Evolutionary conservation across 1,284 basidiomycete species (phyloP), one percentile per base, ranked within the genome.

Genomic region (Pseudozyma pruni): DNA sequence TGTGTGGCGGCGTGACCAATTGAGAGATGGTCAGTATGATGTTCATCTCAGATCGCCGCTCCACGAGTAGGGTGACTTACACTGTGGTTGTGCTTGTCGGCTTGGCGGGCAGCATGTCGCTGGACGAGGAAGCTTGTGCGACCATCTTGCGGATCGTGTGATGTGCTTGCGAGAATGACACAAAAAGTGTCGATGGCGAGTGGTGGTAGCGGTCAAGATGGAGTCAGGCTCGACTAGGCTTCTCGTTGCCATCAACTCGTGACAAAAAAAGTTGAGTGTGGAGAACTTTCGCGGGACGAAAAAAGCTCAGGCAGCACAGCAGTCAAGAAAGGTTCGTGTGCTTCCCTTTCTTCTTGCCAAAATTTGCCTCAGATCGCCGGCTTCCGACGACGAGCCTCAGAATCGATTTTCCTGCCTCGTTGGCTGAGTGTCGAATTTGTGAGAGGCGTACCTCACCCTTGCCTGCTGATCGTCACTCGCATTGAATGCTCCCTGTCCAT

Each of bases 91-190:
- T 54, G 55, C 62, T 66, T 4, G 62, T 66, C 23, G 55, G 51
- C 51, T 66, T 66, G 27, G 55, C 51, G 32, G 62, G 62, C 8
- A 66, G 55, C 51, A 66, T 59, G n/a, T 66, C 62, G 43, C 51
- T 66, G 10, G 55, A 55, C 2, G 46, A 51, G 13, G 46, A 46
- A n/a, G 55, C 50, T 45, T 58, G 40, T 3, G 14, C 20, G 10
- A 47, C 46, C 55, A 66, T 66, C 17, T 40, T 55, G 23, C 11
- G 11, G 27, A 6, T 6, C 6, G 6, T 29, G 7, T 29, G 27
- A 29, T 29, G 27, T 7, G 27, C 7, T 29, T 29, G 6, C 11
- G 27, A 29, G 6, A 29, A n/a, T n/a, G n/a, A n/a, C n/a, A n/a
- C n/a, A n/a, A n/a, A n/a, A n/a, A n/a, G n/a, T n/a, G n/a, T n/a